phyloP scores from a whole-genome alignment of 768 basidiomycete species.

The Tylopilus sp. region DNA sequence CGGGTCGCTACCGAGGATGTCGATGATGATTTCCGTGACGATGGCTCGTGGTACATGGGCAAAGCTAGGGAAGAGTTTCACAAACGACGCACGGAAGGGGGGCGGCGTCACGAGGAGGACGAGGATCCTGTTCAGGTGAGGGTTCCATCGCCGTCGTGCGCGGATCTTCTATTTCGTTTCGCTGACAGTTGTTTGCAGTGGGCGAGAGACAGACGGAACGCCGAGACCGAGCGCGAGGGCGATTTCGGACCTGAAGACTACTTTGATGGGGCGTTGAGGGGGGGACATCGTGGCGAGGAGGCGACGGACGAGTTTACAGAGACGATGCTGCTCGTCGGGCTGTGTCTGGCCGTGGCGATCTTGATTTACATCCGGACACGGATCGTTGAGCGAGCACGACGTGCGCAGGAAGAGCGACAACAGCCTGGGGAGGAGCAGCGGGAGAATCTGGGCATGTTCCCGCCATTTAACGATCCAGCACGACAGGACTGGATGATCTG shows the following conservation, averaged over 20 bases:
- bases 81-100: constrained; percentile 45
- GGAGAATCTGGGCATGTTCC: constrained; percentile 47
- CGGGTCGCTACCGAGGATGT: constrained; percentile 20
- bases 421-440: constrained; percentile 33
- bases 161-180: neutral
- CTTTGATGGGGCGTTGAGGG: constrained; percentile 64
- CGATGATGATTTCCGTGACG: constrained; percentile 36
- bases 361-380: constrained; percentile 78
- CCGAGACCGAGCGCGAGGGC: constrained; percentile 67
- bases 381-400: constrained; percentile 67
- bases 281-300: constrained; percentile 58
- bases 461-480: constrained; percentile 60
- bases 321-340: constrained; percentile 70
- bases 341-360: constrained; percentile 70
- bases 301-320: constrained; percentile 71
- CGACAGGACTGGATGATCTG: constrained; percentile 65
- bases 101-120: constrained; percentile 45
- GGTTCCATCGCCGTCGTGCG: constrained; percentile 43
- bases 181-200: constrained; percentile 45
- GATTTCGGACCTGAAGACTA: constrained; percentile 84
- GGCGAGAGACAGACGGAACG: constrained; percentile 71
- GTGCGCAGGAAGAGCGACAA: constrained; percentile 52
- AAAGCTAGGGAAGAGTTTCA: constrained; percentile 79
- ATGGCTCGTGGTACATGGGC: constrained; percentile 79
- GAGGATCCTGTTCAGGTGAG: constrained; percentile 76